Conservation (phyloP, 495 filamentous ascomycete species). For the Penicillium silybi region DNA sequence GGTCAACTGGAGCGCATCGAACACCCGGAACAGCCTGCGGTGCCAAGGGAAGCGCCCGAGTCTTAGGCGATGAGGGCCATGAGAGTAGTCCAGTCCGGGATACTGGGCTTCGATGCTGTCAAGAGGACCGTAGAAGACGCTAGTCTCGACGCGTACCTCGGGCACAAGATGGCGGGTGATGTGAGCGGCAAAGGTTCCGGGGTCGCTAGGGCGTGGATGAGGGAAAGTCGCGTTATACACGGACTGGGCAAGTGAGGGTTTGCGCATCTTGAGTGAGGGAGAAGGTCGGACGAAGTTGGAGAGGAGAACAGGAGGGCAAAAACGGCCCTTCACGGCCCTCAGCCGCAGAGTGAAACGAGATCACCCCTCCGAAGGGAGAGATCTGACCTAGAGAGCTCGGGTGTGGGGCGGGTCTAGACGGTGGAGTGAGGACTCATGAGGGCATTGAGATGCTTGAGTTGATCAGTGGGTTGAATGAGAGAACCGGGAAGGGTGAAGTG, state of each 20-base stretch:
- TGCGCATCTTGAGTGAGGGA: constrained; percentile 48
- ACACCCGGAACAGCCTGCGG: constrained; percentile 73
- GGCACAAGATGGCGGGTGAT: constrained; percentile 70
- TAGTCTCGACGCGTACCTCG: constrained; percentile 82
- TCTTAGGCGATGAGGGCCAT: constrained; percentile 75
- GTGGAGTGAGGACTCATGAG: constrained; percentile 2
- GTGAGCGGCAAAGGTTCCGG: constrained; percentile 54
- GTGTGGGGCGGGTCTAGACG: constrained; percentile 12
- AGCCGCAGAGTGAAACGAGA: constrained; percentile 8
- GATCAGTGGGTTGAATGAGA: constrained; percentile 3
- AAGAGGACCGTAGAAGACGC: constrained; percentile 78
- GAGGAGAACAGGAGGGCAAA: neutral
- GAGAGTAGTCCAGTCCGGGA: constrained; percentile 83
- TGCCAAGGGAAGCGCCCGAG: constrained; percentile 80
- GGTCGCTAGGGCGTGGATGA: constrained; percentile 51
- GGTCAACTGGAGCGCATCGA: constrained; percentile 75
- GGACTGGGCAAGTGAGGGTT: constrained; percentile 50
- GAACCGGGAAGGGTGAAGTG: neutral
- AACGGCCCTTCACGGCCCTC: neutral
- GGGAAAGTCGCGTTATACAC: constrained; percentile 58
- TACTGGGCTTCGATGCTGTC: constrained; percentile 87
- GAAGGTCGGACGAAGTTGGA: neutral
- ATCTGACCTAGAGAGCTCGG: constrained; percentile 2
- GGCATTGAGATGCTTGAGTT: neutral
- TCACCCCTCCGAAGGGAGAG: neutral